Evolutionary conservation across 148 eudicot genomes (phyloP).

Genomic region (Rhododendron vialii): DNA sequence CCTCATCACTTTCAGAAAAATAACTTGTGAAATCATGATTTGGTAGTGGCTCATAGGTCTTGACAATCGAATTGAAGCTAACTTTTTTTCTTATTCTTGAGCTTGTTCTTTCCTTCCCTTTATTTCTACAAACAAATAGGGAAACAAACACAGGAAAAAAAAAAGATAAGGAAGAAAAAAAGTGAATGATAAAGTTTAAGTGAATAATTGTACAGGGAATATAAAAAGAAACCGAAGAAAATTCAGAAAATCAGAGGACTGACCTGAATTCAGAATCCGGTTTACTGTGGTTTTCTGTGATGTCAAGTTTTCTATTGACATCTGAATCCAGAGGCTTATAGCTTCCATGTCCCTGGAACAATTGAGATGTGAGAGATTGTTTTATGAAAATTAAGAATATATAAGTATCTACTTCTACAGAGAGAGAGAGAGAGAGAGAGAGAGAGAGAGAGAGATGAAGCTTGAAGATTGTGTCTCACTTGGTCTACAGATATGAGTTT

Average conservation of each 20-base stretch:
- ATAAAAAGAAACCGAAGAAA: not conserved
- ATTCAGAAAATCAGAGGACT: not conserved
- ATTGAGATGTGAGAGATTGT: not conserved
- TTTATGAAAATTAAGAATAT: not conserved
- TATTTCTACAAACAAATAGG: constrained; percentile 23
- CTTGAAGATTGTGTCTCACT: constrained; percentile 22
- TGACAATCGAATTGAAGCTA: constrained; percentile 62
- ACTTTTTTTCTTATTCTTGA: constrained; percentile 54
- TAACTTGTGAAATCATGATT: constrained; percentile 11
- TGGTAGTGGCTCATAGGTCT: constrained; percentile 57
- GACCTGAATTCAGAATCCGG: constrained; percentile 31
- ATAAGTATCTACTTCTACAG: not conserved
- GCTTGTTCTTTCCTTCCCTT: constrained; percentile 33
- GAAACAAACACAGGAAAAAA: not conserved
- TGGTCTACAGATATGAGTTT: constrained; percentile 20
- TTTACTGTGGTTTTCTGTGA: not conserved
- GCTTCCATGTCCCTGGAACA: constrained; percentile 45
- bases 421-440: not conserved
- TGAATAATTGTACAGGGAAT: not conserved
- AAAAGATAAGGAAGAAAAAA: not conserved
- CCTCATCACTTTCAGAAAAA: constrained; percentile 19
- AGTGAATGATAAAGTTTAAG: not conserved
- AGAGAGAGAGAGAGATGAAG: not conserved
- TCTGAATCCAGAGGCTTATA: constrained; percentile 44
- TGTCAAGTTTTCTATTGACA: constrained; percentile 7